Percentiles rank a stretch among this genome's conserved stretches.
phyloP scores from a whole-genome alignment of 2,329 filamentous ascomycete genomes.

The Aspergillus aculeatinus region DNA sequence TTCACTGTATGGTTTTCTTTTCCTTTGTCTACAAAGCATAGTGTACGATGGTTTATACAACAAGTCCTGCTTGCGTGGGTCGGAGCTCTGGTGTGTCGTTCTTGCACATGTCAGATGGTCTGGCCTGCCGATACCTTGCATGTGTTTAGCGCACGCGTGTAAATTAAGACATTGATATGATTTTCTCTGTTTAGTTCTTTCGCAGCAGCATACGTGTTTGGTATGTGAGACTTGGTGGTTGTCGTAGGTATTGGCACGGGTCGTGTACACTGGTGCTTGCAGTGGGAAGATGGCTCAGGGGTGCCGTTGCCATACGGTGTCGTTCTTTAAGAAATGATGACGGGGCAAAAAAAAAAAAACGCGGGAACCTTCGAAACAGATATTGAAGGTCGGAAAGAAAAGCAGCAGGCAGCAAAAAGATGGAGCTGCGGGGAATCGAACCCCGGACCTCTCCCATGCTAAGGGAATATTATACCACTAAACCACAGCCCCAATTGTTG shows the following conservation, averaged over 20 bases:
- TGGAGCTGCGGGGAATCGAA: constrained; percentile 18
- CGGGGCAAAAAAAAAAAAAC: too few relatives aligned
- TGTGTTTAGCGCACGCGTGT: constrained; percentile 22
- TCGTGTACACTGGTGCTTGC: too few relatives aligned
- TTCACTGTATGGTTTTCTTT: constrained; percentile 29
- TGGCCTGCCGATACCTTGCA: constrained; percentile 31
- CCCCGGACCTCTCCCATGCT: constrained; percentile 20
- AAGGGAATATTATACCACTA: constrained; percentile 21
- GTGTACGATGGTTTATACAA: constrained; percentile 12
- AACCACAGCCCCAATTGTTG: constrained; percentile 12
- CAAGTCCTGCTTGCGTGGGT: constrained; percentile 23
- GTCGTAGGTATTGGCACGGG: too few relatives aligned
- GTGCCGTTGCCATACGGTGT: too few relatives aligned
- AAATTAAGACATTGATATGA: constrained; percentile 24
- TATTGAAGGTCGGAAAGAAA: too few relatives aligned
- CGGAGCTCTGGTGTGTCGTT: constrained; percentile 22
- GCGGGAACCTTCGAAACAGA: too few relatives aligned
- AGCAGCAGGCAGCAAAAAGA: background rate
- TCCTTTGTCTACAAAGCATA: constrained; percentile 21
- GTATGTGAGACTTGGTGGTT: too few relatives aligned
- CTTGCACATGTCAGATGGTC: constrained; percentile 15
- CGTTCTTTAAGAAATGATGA: too few relatives aligned
- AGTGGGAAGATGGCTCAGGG: too few relatives aligned
- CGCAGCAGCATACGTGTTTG: too few relatives aligned
- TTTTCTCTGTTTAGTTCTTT: background rate